Evolutionary conservation across 805 yeast species (phyloP), one percentile per base, ranked within the genome.

Genomic region (Lachancea waltii): DNA sequence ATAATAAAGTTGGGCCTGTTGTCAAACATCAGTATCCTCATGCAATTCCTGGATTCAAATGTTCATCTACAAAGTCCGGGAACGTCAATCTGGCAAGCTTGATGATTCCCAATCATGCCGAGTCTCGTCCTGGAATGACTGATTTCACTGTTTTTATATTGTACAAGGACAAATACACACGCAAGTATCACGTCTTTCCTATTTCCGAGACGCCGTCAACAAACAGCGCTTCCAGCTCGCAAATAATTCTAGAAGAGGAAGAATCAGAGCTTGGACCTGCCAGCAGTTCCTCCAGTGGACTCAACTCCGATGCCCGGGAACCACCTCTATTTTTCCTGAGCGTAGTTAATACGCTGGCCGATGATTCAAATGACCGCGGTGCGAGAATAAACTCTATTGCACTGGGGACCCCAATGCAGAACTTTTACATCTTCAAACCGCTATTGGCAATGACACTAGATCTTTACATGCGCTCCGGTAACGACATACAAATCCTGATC

Each of bases 1-100:
- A 86, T 55, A 76, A 80, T 45, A 80, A 75, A 49, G 67, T 75
- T 38, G 95, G 96, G 0, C 80, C 92, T 0, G 65, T 73, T 3
- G 60, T 86, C 22, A 65, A 66, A 36, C 72, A 73, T 46, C 87
- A 80, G 50, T 68, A 72, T 36, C 90, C 94, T 0, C 41, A 50
- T 10, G 53, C 50, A 33, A 54, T 65, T 3, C 60, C 72, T 1
- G 68, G 68, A 1, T 57, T 59, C 33, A 26, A 58, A 63, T 35
- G 48, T 18, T 28, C 27, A 5, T 26, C 30, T 8, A 39, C 38
- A 33, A 44, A 40, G 13, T 19, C 29, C 6, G 15, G 25, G 14
- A 27, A 46, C 6, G 30, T 38, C 5, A 45, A 52, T 38, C 20
- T 73, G 33, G 74, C 81, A 2, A 81, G 73, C 49, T 50, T 79